These are phyloP conservation scores for Chaetomium tenue DNA, from an alignment of 495 filamentous ascomycete genomes.

Conservation along the genomic window DNA sequence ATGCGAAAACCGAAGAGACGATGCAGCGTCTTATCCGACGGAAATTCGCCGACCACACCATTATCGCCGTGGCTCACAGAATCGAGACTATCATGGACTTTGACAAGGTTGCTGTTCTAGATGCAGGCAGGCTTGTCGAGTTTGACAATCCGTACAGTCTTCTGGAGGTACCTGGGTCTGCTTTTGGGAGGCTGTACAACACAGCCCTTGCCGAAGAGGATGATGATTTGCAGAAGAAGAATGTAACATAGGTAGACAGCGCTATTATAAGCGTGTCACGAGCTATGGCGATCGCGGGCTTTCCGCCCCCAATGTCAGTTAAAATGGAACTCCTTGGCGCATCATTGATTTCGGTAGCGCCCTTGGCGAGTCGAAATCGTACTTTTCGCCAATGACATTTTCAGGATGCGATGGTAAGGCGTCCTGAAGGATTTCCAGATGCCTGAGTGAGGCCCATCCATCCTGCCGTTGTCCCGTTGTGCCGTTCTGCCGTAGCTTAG, in stretches of 20 bases:
- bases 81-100: constrained; percentile 43
- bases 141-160: constrained; percentile 37
- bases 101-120: constrained; percentile 44
- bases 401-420: too few relatives aligned
- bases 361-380: too few relatives aligned
- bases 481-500: too few relatives aligned
- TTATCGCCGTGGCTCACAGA: constrained; percentile 47
- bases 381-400: too few relatives aligned
- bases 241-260: background rate
- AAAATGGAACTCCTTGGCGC: too few relatives aligned
- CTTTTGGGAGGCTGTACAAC: constrained; percentile 24
- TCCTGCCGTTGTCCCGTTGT: too few relatives aligned
- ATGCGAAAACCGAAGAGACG: constrained; percentile 34
- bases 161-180: constrained; percentile 28
- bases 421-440: too few relatives aligned
- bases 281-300: too few relatives aligned
- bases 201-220: constrained; percentile 18
- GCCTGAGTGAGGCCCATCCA: too few relatives aligned
- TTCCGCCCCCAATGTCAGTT: too few relatives aligned
- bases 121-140: constrained; percentile 40
- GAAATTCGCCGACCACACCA: constrained; percentile 41
- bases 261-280: background rate
- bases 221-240: background rate
- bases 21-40: constrained; percentile 34
- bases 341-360: too few relatives aligned